These are phyloP conservation scores for Mortierella sp. DNA, from an alignment of 371 early-diverging fungal genomes.

Conservation along the genomic window DNA sequence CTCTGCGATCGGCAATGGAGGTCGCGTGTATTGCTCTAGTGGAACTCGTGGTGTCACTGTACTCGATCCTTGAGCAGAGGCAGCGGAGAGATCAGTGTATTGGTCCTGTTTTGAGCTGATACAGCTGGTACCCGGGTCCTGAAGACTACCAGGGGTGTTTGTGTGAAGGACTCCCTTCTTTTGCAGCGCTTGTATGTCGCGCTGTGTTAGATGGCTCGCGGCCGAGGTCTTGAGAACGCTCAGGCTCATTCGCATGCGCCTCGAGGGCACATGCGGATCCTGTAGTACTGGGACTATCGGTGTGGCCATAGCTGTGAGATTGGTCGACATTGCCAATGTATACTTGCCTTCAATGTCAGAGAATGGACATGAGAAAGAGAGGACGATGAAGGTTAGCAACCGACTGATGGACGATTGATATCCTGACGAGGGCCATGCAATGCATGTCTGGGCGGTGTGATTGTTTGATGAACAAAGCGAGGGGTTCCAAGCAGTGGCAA, in stretches of 20 bases:
- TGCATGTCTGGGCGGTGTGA: conserved; percentile 1
- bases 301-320: too few species aligned
- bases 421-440: conserved; percentile 13
- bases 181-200: conserved; percentile 27
- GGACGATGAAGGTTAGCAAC: background rate
- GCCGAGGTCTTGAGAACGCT: conserved; percentile 23
- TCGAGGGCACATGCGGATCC: background rate
- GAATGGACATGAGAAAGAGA: conserved; percentile 5
- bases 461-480: background rate
- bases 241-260: conserved; percentile 21
- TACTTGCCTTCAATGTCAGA: background rate
- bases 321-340: background rate
- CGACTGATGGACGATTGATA: conserved; percentile 2
- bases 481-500: background rate
- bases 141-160: background rate
- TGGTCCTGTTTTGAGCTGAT: conserved; percentile 1
- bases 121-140: too few species aligned
- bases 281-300: background rate
- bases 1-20: too few species aligned
- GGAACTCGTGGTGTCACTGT: too few species aligned
- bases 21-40: too few species aligned
- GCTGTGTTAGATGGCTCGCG: conserved; percentile 12
- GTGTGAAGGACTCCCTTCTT: conserved; percentile 26
- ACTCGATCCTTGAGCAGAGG: too few species aligned
- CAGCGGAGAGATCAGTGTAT: too few species aligned